A percentile compares a stretch with the other conserved stretches of the same genome.
These are phyloP conservation scores for Coemansia sp. DNA, from an alignment of 192 early-diverging fungal genomes.

Conservation along the genomic window DNA sequence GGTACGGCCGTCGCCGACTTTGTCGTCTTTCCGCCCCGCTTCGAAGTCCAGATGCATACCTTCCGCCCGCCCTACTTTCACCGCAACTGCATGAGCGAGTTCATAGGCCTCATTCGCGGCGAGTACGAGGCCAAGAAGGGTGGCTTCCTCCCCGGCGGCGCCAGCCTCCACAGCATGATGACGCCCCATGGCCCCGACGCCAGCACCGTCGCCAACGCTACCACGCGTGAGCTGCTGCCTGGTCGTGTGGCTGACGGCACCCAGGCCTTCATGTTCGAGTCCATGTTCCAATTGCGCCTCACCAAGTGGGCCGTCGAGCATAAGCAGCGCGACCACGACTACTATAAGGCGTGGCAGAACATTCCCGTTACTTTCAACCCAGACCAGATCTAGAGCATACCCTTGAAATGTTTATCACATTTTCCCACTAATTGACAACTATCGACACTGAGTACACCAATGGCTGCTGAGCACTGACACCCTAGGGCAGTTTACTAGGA, in stretches of 20 bases:
- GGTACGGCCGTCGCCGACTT: constrained; percentile 91
- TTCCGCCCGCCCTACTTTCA: constrained; percentile 96
- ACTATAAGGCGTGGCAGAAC: constrained; percentile 85
- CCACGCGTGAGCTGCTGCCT: constrained; percentile 70
- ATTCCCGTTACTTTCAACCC: constrained; percentile 55
- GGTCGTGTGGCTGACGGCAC: constrained; percentile 79
- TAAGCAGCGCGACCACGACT: constrained; percentile 77
- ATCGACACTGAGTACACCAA: too few relatives aligned
- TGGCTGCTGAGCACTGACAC: too few relatives aligned
- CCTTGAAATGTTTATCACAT: not conserved
- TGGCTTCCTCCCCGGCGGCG: constrained; percentile 92
- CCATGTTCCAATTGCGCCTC: constrained; percentile 74
- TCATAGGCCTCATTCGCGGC: constrained; percentile 94
- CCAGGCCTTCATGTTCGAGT: constrained; percentile 97
- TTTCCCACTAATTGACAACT: too few relatives aligned
- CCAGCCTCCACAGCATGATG: constrained; percentile 78
- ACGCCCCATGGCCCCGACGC: constrained; percentile 92
- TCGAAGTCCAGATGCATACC: constrained; percentile 88
- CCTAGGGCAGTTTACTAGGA: too few relatives aligned
- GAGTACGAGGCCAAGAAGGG: constrained; percentile 92
- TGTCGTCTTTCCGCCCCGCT: constrained; percentile 95
- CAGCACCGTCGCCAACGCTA: constrained; percentile 71
- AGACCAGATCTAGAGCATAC: constrained; percentile 7
- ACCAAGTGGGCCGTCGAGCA: constrained; percentile 79
- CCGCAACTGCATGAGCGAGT: constrained; percentile 97